These are phyloP conservation scores for Pulveroboletus sp. DNA, from an alignment of 768 basidiomycete genomes.

Conservation along the genomic window DNA sequence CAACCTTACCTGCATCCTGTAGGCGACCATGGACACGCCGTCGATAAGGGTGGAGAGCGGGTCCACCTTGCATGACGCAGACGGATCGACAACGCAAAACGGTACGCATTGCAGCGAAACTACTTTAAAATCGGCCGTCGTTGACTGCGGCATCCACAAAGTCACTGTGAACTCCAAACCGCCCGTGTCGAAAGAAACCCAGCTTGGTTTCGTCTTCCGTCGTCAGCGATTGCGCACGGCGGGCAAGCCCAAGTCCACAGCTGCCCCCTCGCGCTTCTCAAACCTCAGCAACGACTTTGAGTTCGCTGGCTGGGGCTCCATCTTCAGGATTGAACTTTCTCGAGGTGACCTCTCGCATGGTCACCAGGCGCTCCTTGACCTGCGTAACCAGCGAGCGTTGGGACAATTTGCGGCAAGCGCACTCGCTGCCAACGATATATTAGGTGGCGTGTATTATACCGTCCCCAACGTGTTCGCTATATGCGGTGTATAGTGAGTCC, in stretches of 20 bases:
- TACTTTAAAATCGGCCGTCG: neutral
- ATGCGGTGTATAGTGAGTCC: constrained; percentile 58
- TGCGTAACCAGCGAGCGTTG: constrained; percentile 39
- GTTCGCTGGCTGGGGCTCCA: constrained; percentile 68
- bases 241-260: constrained; percentile 37
- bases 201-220: constrained; percentile 54
- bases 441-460: constrained; percentile 67
- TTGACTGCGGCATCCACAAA: neutral
- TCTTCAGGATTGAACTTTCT: constrained; percentile 43
- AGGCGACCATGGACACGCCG: constrained; percentile 7
- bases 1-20: too few species aligned
- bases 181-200: constrained; percentile 44
- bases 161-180: constrained; percentile 18
- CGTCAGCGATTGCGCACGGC: constrained; percentile 50
- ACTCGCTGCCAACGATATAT: constrained; percentile 60
- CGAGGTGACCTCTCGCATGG: constrained; percentile 38
- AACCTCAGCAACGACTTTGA: constrained; percentile 62
- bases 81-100: neutral
- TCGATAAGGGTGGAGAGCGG: neutral
- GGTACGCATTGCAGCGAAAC: constrained; percentile 1
- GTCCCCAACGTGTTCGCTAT: constrained; percentile 60
- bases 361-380: constrained; percentile 26
- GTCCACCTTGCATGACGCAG: neutral
- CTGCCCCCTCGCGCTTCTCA: constrained; percentile 54
- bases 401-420: constrained; percentile 65